A percentile compares a stretch with the other conserved stretches of the same genome.
Conservation (phyloP, 169 alveolate species). For the Eimeria sp. region DNA sequence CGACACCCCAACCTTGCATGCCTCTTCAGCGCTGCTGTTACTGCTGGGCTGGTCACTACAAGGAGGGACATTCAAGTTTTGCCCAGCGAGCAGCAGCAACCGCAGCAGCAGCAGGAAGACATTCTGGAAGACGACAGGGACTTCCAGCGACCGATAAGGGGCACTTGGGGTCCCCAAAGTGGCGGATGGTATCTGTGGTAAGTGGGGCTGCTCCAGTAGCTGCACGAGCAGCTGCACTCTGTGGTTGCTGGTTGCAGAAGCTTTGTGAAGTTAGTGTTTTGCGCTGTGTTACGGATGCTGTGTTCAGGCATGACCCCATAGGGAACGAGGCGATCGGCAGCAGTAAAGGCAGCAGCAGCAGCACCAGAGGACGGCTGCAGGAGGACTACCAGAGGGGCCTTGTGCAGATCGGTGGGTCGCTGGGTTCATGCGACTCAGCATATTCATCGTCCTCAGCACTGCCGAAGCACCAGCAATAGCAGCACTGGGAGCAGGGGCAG, state of each 20-base stretch:
- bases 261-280: not conserved
- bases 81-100: constrained; percentile 69
- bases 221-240: not conserved
- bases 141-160: not conserved
- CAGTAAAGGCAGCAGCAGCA: constrained; percentile 60
- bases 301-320: constrained; percentile 41
- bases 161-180: not conserved
- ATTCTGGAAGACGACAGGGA: not conserved
- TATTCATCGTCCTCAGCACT: not conserved
- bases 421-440: not conserved
- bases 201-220: not conserved
- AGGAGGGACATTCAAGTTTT: constrained; percentile 2
- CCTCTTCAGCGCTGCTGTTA: constrained; percentile 63
- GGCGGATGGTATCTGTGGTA: constrained; percentile 48
- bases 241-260: not conserved
- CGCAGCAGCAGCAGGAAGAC: constrained; percentile 35
- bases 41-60: constrained; percentile 56
- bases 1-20: constrained; percentile 19
- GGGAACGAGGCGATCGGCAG: constrained; percentile 53
- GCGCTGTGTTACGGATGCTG: not conserved
- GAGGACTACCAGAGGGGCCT: constrained; percentile 75
- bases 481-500: not conserved
- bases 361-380: constrained; percentile 70
- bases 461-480: not conserved
- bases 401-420: constrained; percentile 53